A percentile compares a stretch with the other conserved stretches of the same genome.
These are phyloP conservation scores for Ceriops zippeliana DNA, from an alignment of 345 rosid species.

Conservation along the genomic window DNA sequence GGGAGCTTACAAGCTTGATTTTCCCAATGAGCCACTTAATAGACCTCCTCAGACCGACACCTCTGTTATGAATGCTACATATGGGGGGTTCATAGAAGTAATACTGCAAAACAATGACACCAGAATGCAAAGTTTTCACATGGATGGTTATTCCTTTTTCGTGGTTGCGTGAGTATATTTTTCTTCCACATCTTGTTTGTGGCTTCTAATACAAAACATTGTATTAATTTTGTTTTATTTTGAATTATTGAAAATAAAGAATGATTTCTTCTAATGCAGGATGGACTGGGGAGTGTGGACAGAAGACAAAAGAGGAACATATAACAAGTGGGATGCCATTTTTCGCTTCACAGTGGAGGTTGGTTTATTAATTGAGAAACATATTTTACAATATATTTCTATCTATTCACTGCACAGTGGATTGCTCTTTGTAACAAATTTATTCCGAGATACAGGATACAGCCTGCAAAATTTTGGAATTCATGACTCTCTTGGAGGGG, in stretches of 20 bases:
- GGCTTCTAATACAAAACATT: neutral
- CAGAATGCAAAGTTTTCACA: constrained; percentile 80
- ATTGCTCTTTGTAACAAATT: neutral
- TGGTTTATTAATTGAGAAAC: neutral
- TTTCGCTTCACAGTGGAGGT: constrained; percentile 57
- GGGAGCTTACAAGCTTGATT: constrained; percentile 87
- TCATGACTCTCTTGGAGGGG: too few species aligned
- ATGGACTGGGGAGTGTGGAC: constrained; percentile 93
- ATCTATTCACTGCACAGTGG: neutral
- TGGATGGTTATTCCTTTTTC: constrained; percentile 79
- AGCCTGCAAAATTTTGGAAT: too few species aligned
- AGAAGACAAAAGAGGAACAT: constrained; percentile 55
- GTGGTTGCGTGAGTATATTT: constrained; percentile 67
- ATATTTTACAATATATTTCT: neutral
- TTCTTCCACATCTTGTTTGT: neutral
- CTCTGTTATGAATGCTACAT: constrained; percentile 84
- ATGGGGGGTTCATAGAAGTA: constrained; percentile 79
- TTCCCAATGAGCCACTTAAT: constrained; percentile 63
- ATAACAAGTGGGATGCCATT: constrained; percentile 71
- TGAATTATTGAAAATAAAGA: neutral
- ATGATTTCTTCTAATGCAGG: constrained; percentile 37
- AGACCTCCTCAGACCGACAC: constrained; percentile 52
- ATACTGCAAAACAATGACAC: constrained; percentile 90
- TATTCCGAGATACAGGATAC: neutral
- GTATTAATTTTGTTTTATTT: neutral